Conservation (phyloP, 78 protist species). For the Dictyostelium intermedium region DNA sequence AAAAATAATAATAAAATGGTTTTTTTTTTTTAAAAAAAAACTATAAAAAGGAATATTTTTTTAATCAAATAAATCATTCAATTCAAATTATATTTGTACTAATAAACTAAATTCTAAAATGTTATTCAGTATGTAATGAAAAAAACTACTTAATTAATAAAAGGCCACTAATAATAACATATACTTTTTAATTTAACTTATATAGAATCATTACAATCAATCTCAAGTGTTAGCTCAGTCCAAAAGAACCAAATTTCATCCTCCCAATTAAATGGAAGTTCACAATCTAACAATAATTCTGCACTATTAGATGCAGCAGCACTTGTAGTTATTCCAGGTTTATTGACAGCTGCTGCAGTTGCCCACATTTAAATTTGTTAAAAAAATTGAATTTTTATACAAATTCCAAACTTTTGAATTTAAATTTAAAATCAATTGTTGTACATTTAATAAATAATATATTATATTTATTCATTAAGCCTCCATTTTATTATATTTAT, state of each 20-base stretch:
- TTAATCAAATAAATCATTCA: neutral
- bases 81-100: neutral
- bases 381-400: too few relatives aligned
- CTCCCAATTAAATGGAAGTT: too few relatives aligned
- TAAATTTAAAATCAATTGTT: too few relatives aligned
- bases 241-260: neutral
- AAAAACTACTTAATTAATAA: too few relatives aligned
- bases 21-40: too few relatives aligned
- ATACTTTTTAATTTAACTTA: too few relatives aligned
- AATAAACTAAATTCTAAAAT: neutral
- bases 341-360: neutral
- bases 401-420: too few relatives aligned
- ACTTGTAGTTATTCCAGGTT: neutral
- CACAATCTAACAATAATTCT: neutral
- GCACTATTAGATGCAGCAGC: neutral
- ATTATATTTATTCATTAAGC: too few relatives aligned
- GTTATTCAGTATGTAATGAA: neutral
- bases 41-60: neutral
- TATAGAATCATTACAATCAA: conserved; percentile 15
- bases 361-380: neutral
- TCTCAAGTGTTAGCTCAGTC: neutral
- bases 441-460: neutral
- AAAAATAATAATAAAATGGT: too few relatives aligned
- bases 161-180: too few relatives aligned
- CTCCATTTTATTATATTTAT: too few relatives aligned